Evolutionary conservation across 2,329 filamentous ascomycete species (phyloP).

Genomic region (Diaporthe longicolla): DNA sequence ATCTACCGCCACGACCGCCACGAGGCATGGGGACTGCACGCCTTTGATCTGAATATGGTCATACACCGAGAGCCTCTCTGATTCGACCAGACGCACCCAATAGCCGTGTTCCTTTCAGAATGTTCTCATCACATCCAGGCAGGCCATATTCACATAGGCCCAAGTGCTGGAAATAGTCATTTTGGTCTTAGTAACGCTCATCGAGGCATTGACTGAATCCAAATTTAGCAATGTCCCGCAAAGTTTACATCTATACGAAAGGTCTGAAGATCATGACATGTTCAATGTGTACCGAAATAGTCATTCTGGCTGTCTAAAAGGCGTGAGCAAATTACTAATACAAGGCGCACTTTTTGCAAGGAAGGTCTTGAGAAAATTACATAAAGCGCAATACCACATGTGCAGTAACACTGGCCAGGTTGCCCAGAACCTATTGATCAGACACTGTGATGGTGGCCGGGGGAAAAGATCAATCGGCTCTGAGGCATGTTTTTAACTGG

Average conservation of each 20-base stretch:
- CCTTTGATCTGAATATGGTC: too few species aligned
- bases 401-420: too few species aligned
- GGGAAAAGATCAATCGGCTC: too few species aligned
- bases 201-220: background rate
- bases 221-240: background rate
- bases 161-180: background rate
- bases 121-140: background rate
- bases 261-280: background rate
- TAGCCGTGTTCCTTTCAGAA: background rate
- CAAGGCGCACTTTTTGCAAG: background rate
- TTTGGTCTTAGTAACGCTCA: background rate
- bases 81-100: background rate
- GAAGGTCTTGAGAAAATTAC: too few species aligned
- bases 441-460: too few species aligned
- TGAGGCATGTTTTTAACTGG: too few species aligned
- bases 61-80: background rate
- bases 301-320: background rate
- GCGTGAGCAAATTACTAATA: background rate
- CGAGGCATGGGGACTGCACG: accelerated
- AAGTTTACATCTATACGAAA: background rate
- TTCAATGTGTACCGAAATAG: background rate
- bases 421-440: too few species aligned
- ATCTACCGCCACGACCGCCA: background rate
- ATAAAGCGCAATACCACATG: too few species aligned
- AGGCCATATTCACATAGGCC: background rate